phyloP scores from a whole-genome alignment of 176 grass and related monocot species.

The Carex parvula region DNA sequence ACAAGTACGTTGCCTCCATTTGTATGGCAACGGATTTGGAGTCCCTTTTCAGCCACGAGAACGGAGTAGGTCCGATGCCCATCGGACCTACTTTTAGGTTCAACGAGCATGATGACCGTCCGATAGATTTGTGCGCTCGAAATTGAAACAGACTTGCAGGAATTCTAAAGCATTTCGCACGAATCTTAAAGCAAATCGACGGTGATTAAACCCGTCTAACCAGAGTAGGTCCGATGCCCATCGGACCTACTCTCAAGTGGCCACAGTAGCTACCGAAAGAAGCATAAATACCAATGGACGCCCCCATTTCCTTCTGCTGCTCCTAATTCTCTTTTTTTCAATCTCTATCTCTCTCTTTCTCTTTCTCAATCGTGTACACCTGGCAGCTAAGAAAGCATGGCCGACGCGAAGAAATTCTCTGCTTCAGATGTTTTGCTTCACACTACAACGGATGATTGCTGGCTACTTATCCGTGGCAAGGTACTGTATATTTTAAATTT shows the following conservation, averaged over 20 bases:
- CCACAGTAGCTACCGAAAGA: neutral
- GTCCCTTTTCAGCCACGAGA: neutral
- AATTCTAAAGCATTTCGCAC: too few relatives aligned
- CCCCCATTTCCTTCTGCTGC: neutral
- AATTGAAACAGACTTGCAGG: too few relatives aligned
- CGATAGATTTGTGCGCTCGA: too few relatives aligned
- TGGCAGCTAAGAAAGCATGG: neutral
- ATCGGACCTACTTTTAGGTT: too few relatives aligned
- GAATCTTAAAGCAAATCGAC: too few relatives aligned
- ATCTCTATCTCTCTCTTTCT: neutral
- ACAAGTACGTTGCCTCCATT: neutral
- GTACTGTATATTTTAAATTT: conserved; percentile 5
- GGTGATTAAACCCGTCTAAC: too few relatives aligned
- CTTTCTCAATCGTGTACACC: neutral
- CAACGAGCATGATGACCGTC: too few relatives aligned
- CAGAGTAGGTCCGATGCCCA: too few relatives aligned
- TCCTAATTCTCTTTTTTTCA: neutral
- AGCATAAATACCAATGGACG: neutral
- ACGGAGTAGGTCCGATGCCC: too few relatives aligned
- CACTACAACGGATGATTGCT: conserved; percentile 63
- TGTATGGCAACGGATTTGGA: neutral
- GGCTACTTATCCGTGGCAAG: conserved; percentile 69
- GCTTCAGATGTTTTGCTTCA: conserved; percentile 40
- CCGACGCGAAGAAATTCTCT: conserved; percentile 35
- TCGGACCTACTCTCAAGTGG: too few relatives aligned